Conservation (phyloP, 306 rosid species). For the Cicer judaicum region DNA sequence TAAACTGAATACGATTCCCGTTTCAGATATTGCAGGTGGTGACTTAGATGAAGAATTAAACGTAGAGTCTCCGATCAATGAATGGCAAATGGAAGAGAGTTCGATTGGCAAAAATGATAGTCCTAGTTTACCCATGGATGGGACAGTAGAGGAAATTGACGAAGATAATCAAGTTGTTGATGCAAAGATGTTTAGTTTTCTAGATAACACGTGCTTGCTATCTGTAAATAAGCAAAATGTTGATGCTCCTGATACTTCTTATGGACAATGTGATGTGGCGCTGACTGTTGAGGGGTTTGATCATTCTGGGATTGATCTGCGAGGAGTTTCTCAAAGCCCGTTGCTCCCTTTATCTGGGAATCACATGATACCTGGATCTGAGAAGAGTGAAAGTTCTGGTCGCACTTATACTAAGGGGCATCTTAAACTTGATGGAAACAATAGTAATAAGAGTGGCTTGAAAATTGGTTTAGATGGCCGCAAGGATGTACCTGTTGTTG, state of each 20-base stretch:
- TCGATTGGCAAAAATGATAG: slow-evolving; percentile 46
- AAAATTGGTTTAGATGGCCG: slow-evolving; percentile 43
- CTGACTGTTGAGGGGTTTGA: slow-evolving; percentile 46
- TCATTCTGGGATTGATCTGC: slow-evolving; percentile 49
- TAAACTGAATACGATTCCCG: slow-evolving; percentile 33
- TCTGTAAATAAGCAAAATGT: slow-evolving; percentile 45
- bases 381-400: slow-evolving; percentile 42
- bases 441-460: slow-evolving; percentile 41
- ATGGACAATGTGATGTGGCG: slow-evolving; percentile 44
- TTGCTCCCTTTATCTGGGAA: slow-evolving; percentile 43
- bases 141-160: slow-evolving; percentile 48
- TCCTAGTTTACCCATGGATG: slow-evolving; percentile 48
- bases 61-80: slow-evolving; percentile 48
- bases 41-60: slow-evolving; percentile 45
- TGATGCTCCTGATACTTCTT: slow-evolving; percentile 36
- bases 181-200: slow-evolving; percentile 48
- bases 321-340: slow-evolving; percentile 45
- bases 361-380: slow-evolving; percentile 38
- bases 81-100: slow-evolving; percentile 52
- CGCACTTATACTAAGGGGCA: slow-evolving; percentile 39
- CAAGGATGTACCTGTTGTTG: slow-evolving; percentile 45
- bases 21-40: slow-evolving; percentile 45
- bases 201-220: slow-evolving; percentile 38
- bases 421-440: slow-evolving; percentile 45
- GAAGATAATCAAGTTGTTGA: slow-evolving; percentile 46